These are phyloP conservation scores for Cunninghamia lanceolata DNA, from an alignment of 75 land plant genomes.

Conservation along the genomic window DNA sequence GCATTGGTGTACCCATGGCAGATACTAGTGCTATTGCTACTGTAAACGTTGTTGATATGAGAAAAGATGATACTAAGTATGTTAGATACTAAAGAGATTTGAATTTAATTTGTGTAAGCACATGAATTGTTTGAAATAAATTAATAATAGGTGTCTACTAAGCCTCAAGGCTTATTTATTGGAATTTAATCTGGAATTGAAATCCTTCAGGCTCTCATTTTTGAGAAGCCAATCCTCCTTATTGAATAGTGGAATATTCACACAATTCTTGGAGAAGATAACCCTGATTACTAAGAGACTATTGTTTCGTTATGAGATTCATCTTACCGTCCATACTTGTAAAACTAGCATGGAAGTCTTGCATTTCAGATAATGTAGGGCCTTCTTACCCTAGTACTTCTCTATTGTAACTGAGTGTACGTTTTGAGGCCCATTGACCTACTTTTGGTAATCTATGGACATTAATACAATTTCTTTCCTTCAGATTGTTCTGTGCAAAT, in stretches of 20 bases:
- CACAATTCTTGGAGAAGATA: constrained; percentile 8
- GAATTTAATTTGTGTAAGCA: background rate
- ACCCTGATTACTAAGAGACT: background rate
- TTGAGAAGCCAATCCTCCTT: background rate
- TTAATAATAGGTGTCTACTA: background rate
- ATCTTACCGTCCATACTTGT: background rate
- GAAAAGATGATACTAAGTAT: background rate
- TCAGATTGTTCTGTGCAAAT: background rate
- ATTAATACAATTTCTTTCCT: background rate
- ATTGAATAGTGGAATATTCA: background rate
- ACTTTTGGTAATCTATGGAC: background rate
- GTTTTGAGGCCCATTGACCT: background rate
- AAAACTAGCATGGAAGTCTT: background rate
- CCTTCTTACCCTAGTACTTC: background rate
- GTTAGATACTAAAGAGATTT: background rate
- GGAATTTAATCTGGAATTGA: background rate
- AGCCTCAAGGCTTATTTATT: background rate
- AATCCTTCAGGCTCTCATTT: background rate
- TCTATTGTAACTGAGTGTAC: background rate
- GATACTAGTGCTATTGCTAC: background rate
- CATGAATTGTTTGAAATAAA: too few relatives aligned
- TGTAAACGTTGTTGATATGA: background rate
- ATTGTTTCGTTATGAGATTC: background rate
- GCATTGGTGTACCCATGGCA: background rate
- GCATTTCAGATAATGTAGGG: background rate